Conservation (phyloP, 306 rosid species). For the Medicago lupulina region DNA sequence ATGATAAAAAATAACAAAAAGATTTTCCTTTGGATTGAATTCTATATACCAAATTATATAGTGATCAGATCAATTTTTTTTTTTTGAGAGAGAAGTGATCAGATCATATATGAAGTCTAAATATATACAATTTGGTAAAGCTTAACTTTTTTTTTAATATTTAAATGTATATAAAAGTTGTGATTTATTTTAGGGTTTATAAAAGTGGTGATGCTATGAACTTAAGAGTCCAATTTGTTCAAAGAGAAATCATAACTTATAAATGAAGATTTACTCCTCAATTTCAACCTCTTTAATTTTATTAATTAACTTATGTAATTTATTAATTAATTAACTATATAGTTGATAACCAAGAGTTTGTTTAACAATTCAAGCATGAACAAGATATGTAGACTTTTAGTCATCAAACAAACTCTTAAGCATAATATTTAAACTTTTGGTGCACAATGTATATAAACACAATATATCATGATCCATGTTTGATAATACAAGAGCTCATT, state of each 20-base stretch:
- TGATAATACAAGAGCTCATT: not conserved
- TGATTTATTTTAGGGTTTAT: not conserved
- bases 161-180: not conserved
- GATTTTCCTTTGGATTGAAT: not conserved
- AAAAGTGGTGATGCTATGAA: not conserved
- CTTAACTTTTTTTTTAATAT: not conserved
- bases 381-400: not conserved
- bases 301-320: not conserved
- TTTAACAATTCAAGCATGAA: not conserved
- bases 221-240: constrained; percentile 5
- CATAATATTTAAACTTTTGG: not conserved
- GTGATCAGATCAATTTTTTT: constrained; percentile 16
- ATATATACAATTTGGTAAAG: not conserved
- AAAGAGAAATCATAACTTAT: not conserved
- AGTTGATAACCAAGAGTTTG: not conserved
- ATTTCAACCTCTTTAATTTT: not conserved
- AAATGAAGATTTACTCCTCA: not conserved
- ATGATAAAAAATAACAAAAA: not conserved
- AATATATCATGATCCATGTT: not conserved
- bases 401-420: constrained; percentile 10
- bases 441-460: not conserved
- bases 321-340: not conserved
- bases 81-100: too few relatives aligned
- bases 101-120: constrained; percentile 3
- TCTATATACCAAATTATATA: not conserved